Evolutionary conservation across 768 basidiomycete species (phyloP).

Genomic region (Amanita jacksonii): DNA sequence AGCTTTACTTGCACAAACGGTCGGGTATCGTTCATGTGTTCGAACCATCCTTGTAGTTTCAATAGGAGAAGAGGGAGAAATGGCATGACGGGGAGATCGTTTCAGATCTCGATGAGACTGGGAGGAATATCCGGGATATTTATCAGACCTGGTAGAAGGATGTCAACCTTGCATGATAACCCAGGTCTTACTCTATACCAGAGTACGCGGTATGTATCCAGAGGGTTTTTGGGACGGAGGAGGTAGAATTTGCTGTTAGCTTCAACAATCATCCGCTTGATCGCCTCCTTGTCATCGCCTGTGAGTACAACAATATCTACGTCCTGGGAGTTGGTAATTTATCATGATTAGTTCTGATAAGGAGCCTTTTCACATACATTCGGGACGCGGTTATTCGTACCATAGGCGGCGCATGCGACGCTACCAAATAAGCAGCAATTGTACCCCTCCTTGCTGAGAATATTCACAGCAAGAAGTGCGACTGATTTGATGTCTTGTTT

Average conservation of each 20-base stretch:
- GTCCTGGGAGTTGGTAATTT: constrained; percentile 1
- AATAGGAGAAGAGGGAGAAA: constrained; percentile 10
- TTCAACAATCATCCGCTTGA: constrained; percentile 4
- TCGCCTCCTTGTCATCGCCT: neutral
- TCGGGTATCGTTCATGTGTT: constrained; percentile 6
- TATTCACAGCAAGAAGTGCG: constrained; percentile 17
- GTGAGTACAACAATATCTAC: constrained; percentile 9
- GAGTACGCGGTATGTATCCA: neutral
- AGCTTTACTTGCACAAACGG: constrained; percentile 8
- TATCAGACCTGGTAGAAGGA: constrained; percentile 11
- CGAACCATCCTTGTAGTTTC: constrained; percentile 14
- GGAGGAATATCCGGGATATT: constrained; percentile 10
- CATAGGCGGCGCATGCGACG: constrained; percentile 8
- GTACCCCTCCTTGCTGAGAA: constrained; percentile 10
- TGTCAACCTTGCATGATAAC: constrained; percentile 14
- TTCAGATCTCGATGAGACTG: neutral
- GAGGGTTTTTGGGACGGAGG: neutral
- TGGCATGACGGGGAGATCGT: constrained; percentile 10
- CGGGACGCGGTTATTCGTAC: constrained; percentile 13
- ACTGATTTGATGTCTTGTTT: constrained; percentile 17
- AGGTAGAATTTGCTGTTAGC: constrained; percentile 6
- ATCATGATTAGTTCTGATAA: neutral
- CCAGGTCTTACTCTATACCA: neutral
- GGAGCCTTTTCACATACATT: constrained; percentile 8
- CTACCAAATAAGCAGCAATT: constrained; percentile 12